Conservation (phyloP, 2,329 filamentous ascomycete genomes). For the Colletotrichum paranaense region DNA sequence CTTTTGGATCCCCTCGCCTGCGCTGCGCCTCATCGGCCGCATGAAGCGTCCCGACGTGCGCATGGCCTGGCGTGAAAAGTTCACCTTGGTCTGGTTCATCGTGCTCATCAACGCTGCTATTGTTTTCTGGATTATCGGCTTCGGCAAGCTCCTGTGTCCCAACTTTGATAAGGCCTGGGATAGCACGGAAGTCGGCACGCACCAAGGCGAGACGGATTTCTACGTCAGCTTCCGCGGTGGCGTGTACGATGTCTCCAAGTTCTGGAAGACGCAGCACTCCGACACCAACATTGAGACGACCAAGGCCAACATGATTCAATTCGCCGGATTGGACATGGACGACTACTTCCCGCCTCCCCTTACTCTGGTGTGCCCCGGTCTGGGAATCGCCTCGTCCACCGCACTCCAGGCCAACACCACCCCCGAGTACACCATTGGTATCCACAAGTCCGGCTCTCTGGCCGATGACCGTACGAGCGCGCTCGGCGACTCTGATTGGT, state of each 20-base stretch:
- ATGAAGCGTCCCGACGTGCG: constrained; percentile 98
- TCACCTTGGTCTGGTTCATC: constrained; percentile 86
- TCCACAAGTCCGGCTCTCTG: constrained; percentile 77
- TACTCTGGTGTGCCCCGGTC: constrained; percentile 76
- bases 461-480: constrained; percentile 66
- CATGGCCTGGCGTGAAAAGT: constrained; percentile 96
- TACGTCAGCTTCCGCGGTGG: constrained; percentile 89
- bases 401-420: constrained; percentile 75
- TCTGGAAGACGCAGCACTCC: constrained; percentile 87
- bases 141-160: constrained; percentile 88
- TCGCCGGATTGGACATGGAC: constrained; percentile 83
- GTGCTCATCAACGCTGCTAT: constrained; percentile 82
- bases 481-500: constrained; percentile 79
- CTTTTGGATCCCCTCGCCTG: constrained; percentile 92
- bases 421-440: constrained; percentile 61
- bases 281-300: constrained; percentile 73
- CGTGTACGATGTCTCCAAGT: constrained; percentile 93
- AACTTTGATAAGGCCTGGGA: constrained; percentile 93
- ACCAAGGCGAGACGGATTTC: constrained; percentile 80
- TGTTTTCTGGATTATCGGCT: constrained; percentile 91
- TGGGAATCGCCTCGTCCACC: constrained; percentile 71
- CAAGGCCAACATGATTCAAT: constrained; percentile 75
- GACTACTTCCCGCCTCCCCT: constrained; percentile 88
- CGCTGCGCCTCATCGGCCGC: constrained; percentile 83
- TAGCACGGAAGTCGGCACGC: constrained; percentile 73